These are phyloP conservation scores for Linderniella brevidens DNA, from an alignment of 257 asterid species.

Conservation along the genomic window DNA sequence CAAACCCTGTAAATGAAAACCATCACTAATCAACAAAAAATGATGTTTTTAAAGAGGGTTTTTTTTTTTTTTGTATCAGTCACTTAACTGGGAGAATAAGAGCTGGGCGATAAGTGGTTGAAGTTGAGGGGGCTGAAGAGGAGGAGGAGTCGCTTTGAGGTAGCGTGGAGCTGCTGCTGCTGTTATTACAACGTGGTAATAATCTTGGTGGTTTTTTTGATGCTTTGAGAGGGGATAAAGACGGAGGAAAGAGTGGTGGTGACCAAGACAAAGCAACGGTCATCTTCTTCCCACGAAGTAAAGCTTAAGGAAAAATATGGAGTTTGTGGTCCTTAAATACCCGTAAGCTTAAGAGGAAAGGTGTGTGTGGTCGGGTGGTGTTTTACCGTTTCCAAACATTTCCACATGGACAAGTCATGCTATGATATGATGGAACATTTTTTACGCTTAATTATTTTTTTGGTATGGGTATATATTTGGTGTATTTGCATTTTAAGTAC, in stretches of 20 bases:
- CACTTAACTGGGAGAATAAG: conserved; percentile 66
- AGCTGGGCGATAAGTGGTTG: conserved; percentile 59
- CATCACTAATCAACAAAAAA: background rate
- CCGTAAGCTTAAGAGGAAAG: too few relatives aligned
- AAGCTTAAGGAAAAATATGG: too few relatives aligned
- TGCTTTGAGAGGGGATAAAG: conserved; percentile 3
- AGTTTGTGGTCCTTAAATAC: too few relatives aligned
- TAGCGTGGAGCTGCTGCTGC: conserved; percentile 26
- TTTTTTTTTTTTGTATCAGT: background rate
- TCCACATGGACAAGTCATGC: too few relatives aligned
- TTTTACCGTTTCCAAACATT: too few relatives aligned
- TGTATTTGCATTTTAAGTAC: too few relatives aligned
- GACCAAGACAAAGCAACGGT: conserved; percentile 28
- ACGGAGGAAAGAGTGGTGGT: conserved; percentile 17
- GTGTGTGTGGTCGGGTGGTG: too few relatives aligned
- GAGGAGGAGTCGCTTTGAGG: conserved; percentile 20
- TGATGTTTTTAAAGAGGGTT: background rate
- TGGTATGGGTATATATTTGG: too few relatives aligned
- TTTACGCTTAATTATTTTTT: too few relatives aligned
- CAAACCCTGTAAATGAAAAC: conserved; percentile 40
- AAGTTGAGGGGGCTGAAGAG: conserved; percentile 17
- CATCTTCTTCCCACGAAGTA: conserved; percentile 32
- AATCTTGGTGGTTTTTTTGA: background rate
- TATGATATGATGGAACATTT: too few relatives aligned
- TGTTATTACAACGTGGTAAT: conserved; percentile 11